Base-by-base conservation (phyloP, 495 filamentous ascomycete species). In the Articulospora tetracladia region DNA sequence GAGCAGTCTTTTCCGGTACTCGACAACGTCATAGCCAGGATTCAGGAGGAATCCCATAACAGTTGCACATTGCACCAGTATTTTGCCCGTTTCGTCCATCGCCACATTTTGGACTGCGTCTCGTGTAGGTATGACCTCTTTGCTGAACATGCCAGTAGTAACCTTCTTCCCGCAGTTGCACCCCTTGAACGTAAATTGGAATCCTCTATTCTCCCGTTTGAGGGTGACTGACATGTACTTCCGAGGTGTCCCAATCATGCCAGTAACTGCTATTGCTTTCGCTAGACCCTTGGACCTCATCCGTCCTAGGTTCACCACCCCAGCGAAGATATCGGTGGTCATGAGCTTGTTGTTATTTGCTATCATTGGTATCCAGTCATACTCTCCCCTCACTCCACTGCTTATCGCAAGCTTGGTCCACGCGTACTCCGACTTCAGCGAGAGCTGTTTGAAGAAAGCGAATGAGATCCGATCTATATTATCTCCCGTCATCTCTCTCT, bases 321-420 rank as follows among this genome's bases (percentile, higher is more conserved):
- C 65, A 11, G 65, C 59, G 47, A 68, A 68, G 46, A 13, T 25
- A 39, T 68, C 59, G 26, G 66, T 68, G 24, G 62, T 65, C 58
- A 65, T 34, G 3, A 55, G 25, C 4, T 34, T 32, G 2, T 41
- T 53, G 28, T 59, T 28, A 24, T 62, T 62, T 48, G 53, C 46
- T 1, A 65, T 34, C 50, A 52, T 24, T 6, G 48, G 57, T 53
- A 60, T 60, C 57, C 57, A 60, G n/a, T 60, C 57, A 17, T 17
- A 53, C 19, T 59, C 46, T 15, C 58, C 62, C 30, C 28, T 60
- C 28, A 26, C 59, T 15, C 25, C 34, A 28, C 61, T 62, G 49
- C 67, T 68, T 1, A 67, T 56, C 34, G 55, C 51, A n/a, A 70
- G 60, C 22, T 55, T 59, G 1, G 68, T 68, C 68, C 66, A 70